Conservation (phyloP, 345 rosid genomes). For the Linum usitatissimum region DNA sequence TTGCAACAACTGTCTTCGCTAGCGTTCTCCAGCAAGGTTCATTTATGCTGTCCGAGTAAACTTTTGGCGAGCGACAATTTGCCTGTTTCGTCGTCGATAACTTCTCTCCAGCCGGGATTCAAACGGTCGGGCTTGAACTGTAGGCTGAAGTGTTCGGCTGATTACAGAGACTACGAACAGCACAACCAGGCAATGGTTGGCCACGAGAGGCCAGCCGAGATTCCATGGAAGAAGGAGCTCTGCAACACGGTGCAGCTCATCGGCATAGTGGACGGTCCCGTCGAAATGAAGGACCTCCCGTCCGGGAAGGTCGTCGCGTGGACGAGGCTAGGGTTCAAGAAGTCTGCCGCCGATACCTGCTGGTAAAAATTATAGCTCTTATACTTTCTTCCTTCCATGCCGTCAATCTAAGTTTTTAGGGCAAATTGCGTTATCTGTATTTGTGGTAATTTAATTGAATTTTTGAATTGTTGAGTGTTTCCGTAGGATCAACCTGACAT, state of each 20-base stretch:
- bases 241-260: slow-evolving; percentile 44
- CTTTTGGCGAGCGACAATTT: slow-evolving; percentile 8
- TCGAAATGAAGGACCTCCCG: slow-evolving; percentile 44
- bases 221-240: slow-evolving; percentile 55
- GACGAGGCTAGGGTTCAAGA: slow-evolving; percentile 46
- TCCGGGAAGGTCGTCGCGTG: slow-evolving; percentile 50
- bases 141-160: slow-evolving; percentile 25
- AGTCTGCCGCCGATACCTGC: slow-evolving; percentile 37
- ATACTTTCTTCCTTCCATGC: too few species aligned
- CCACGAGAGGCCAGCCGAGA: slow-evolving; percentile 28
- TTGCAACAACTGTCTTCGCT: neutral
- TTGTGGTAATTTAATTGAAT: too few species aligned
- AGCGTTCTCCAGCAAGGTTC: slow-evolving; percentile 9
- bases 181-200: slow-evolving; percentile 15
- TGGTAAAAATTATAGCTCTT: slow-evolving; percentile 24
- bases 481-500: slow-evolving; percentile 48
- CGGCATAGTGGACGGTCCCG: slow-evolving; percentile 37
- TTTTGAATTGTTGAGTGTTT: neutral
- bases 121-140: slow-evolving; percentile 6
- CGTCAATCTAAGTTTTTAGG: too few species aligned
- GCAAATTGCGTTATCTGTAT: too few species aligned
- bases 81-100: slow-evolving; percentile 3
- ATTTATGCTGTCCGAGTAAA: slow-evolving; percentile 9
- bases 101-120: neutral
- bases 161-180: slow-evolving; percentile 20